Evolutionary conservation across 2,329 filamentous ascomycete species (phyloP).

Genomic region (Ascochyta koolunga): DNA sequence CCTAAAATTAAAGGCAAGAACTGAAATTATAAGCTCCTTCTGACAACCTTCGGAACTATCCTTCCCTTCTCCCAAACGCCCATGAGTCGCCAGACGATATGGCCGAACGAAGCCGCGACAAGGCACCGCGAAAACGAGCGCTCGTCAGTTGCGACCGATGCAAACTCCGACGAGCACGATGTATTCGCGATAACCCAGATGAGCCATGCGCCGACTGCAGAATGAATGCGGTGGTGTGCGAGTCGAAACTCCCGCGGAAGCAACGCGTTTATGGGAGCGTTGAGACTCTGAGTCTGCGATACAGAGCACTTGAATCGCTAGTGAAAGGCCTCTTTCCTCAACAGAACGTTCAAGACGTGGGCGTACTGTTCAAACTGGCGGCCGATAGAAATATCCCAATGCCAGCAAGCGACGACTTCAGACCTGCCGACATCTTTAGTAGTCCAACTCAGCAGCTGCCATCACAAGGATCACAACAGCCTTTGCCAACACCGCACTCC

Average conservation of each 20-base stretch:
- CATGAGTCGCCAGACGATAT: slow-evolving; percentile 13
- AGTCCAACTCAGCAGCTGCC: slow-evolving; percentile 9
- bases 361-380: slow-evolving; percentile 50
- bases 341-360: slow-evolving; percentile 47
- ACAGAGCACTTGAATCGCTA: slow-evolving; percentile 51
- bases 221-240: slow-evolving; percentile 48
- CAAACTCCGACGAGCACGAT: slow-evolving; percentile 37
- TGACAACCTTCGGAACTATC: slow-evolving; percentile 14
- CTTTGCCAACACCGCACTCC: slow-evolving; percentile 8
- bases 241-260: slow-evolving; percentile 53
- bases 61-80: slow-evolving; percentile 3
- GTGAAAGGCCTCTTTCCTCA: slow-evolving; percentile 52
- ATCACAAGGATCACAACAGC: slow-evolving; percentile 7
- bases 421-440: slow-evolving; percentile 35
- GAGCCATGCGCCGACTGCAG: slow-evolving; percentile 50
- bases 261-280: slow-evolving; percentile 55
- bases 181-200: slow-evolving; percentile 35
- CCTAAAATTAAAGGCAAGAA: slow-evolving; percentile 6
- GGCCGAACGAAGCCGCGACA: slow-evolving; percentile 19
- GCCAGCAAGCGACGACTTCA: slow-evolving; percentile 39
- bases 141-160: slow-evolving; percentile 41
- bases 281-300: slow-evolving; percentile 53
- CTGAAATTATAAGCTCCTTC: slow-evolving; percentile 4
- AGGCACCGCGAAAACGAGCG: slow-evolving; percentile 34
- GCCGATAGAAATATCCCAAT: slow-evolving; percentile 47